A percentile compares a stretch with the other conserved stretches of the same genome.
Evolutionary conservation across 2,329 filamentous ascomycete genomes (phyloP).

Genomic region (Colletotrichum siamense): DNA sequence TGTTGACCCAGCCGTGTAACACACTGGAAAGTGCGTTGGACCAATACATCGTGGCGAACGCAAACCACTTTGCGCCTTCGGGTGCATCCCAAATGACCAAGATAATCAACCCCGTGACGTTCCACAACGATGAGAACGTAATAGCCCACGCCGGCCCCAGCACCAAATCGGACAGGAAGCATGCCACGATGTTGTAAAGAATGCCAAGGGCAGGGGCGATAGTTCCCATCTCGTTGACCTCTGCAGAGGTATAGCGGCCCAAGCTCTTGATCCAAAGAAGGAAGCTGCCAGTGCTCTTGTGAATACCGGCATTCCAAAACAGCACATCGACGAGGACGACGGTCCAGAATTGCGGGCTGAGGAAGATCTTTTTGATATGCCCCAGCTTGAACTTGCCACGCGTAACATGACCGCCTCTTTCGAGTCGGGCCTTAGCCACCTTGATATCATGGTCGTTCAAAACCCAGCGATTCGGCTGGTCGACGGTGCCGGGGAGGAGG

Average conservation of each 20-base stretch:
- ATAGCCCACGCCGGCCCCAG: conserved; percentile 37
- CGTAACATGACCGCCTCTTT: conserved; percentile 46
- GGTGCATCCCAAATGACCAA: conserved; percentile 61
- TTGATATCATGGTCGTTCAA: conserved; percentile 31
- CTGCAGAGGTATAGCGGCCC: conserved; percentile 51
- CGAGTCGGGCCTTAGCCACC: conserved; percentile 30
- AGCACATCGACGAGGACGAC: conserved; percentile 41
- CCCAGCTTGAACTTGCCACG: conserved; percentile 39
- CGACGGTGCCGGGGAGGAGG: conserved; percentile 37
- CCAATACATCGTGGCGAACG: conserved; percentile 42
- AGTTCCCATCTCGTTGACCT: conserved; percentile 52
- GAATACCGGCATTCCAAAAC: conserved; percentile 55
- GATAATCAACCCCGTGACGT: conserved; percentile 33
- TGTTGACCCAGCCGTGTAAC: conserved; percentile 18
- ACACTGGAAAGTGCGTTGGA: conserved; percentile 15
- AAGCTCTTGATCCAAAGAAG: conserved; percentile 45
- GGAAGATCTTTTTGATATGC: conserved; percentile 37
- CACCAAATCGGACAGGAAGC: conserved; percentile 16
- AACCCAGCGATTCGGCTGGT: conserved; percentile 32
- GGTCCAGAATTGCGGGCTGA: conserved; percentile 44
- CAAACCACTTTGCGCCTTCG: conserved; percentile 59
- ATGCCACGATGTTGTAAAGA: conserved; percentile 7
- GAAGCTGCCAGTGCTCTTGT: conserved; percentile 38
- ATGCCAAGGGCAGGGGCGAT: conserved; percentile 12
- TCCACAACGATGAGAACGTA: conserved; percentile 13